phyloP scores from a whole-genome alignment of 2,329 filamentous ascomycete genomes.

The Lecanicillium sp. region DNA sequence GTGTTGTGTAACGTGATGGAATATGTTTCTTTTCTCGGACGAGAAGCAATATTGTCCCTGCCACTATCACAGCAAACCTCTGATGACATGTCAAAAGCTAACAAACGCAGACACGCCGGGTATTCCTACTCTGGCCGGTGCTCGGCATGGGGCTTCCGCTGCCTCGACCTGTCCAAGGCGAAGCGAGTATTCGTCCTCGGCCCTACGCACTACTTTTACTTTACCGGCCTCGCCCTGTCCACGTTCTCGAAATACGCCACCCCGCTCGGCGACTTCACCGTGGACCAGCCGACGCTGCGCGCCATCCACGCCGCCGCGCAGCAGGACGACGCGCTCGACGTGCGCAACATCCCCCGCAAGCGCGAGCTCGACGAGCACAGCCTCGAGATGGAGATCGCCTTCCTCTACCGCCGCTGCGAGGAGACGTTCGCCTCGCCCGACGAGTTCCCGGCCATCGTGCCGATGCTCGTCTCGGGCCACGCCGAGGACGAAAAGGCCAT shows the following conservation, averaged over 20 bases:
- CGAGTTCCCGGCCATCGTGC: conserved; percentile 68
- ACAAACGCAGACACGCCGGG: conserved; percentile 73
- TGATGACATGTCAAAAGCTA: neutral
- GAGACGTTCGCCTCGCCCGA: conserved; percentile 43
- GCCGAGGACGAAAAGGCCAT: conserved; percentile 55
- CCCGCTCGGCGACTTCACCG: conserved; percentile 62
- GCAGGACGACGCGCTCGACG: conserved; percentile 36
- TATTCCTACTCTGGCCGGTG: conserved; percentile 88
- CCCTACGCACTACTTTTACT: conserved; percentile 82
- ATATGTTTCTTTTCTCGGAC: neutral
- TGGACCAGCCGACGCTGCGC: conserved; percentile 54
- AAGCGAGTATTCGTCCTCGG: conserved; percentile 91
- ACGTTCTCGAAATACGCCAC: conserved; percentile 65
- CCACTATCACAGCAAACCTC: neutral
- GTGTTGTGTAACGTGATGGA: conserved; percentile 27
- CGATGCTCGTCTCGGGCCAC: conserved; percentile 79
- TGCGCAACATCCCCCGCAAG: conserved; percentile 50
- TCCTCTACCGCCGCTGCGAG: conserved; percentile 72
- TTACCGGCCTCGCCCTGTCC: conserved; percentile 71
- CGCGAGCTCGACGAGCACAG: conserved; percentile 84
- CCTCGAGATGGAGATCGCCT: conserved; percentile 93
- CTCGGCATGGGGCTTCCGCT: conserved; percentile 92
- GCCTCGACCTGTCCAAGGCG: conserved; percentile 71
- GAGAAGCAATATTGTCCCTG: accelerated
- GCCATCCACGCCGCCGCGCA: conserved; percentile 36